Evolutionary conservation across 2,329 filamentous ascomycete species (phyloP).

Genomic region (Aspergillus sergii): DNA sequence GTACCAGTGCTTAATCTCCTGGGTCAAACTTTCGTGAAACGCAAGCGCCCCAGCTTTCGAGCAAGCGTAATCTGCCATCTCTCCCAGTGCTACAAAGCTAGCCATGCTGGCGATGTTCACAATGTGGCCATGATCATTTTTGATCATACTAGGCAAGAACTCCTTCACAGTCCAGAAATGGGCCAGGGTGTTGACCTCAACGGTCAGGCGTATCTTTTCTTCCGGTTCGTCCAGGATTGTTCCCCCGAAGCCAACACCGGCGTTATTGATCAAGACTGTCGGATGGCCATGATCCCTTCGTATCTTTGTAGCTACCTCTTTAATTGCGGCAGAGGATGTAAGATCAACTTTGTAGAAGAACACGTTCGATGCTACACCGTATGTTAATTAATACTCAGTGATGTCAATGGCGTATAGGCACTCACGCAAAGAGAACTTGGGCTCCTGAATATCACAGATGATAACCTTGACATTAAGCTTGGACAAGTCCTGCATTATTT

Average conservation of each 20-base stretch:
- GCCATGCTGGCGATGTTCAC: conserved; percentile 59
- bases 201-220: conserved; percentile 49
- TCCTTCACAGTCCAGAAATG: conserved; percentile 55
- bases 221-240: conserved; percentile 51
- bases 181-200: conserved; percentile 55
- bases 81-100: conserved; percentile 49
- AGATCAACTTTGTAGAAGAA: conserved; percentile 42
- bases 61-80: conserved; percentile 56
- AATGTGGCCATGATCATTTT: conserved; percentile 57
- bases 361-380: conserved; percentile 30
- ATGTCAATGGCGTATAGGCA: not conserved
- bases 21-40: conserved; percentile 54
- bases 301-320: conserved; percentile 41
- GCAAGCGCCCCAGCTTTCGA: conserved; percentile 56
- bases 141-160: conserved; percentile 56
- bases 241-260: conserved; percentile 50
- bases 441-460: conserved; percentile 39
- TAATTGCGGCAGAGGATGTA: conserved; percentile 34
- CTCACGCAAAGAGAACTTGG: conserved; percentile 31
- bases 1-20: conserved; percentile 41
- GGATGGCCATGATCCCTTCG: conserved; percentile 46
- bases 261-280: conserved; percentile 54
- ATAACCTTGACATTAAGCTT: conserved; percentile 12
- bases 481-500: conserved; percentile 22
- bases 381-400: not conserved